phyloP scores from a whole-genome alignment of 768 basidiomycete genomes.

The Lactifluus subvellereus region DNA sequence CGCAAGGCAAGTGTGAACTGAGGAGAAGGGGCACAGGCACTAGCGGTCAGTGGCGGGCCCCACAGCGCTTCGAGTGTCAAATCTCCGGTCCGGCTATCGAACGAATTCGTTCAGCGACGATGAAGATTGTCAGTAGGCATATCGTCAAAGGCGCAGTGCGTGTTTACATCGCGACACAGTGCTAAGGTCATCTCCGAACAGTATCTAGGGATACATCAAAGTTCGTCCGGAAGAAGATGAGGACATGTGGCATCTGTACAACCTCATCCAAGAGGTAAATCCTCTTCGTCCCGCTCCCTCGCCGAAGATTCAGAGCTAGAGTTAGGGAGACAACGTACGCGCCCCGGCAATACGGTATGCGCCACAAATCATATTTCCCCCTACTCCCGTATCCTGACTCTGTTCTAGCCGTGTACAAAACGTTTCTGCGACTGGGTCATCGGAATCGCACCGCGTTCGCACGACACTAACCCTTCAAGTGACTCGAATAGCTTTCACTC shows the following conservation, averaged over 20 bases:
- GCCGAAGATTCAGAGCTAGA: conserved; percentile 22
- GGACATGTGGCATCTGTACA: conserved; percentile 99
- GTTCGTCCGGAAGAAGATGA: conserved; percentile 96
- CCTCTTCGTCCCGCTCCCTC: conserved; percentile 2
- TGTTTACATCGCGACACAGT: conserved; percentile 22
- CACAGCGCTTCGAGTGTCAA: too few relatives aligned
- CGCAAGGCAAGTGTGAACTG: background rate
- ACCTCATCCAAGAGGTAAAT: conserved; percentile 75
- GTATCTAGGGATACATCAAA: conserved; percentile 79
- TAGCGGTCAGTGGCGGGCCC: too few relatives aligned
- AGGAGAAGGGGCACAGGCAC: too few relatives aligned
- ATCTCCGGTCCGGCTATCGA: too few relatives aligned
- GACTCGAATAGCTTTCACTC: conserved; percentile 72
- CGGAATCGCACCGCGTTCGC: conserved; percentile 83
- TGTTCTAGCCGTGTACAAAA: conserved; percentile 71
- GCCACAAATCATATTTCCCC: background rate
- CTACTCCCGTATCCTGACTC: background rate
- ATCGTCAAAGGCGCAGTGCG: conserved; percentile 83
- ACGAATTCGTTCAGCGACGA: conserved; percentile 30
- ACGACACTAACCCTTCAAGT: conserved; percentile 82
- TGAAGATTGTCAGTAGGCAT: conserved; percentile 82
- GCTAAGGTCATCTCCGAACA: conserved; percentile 26
- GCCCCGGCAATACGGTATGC: conserved; percentile 77
- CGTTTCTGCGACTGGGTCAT: conserved; percentile 88
- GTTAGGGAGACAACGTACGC: conserved; percentile 70